Evolutionary conservation across 129 eudicot genomes (phyloP).

Genomic region (Pittosporum tobira): DNA sequence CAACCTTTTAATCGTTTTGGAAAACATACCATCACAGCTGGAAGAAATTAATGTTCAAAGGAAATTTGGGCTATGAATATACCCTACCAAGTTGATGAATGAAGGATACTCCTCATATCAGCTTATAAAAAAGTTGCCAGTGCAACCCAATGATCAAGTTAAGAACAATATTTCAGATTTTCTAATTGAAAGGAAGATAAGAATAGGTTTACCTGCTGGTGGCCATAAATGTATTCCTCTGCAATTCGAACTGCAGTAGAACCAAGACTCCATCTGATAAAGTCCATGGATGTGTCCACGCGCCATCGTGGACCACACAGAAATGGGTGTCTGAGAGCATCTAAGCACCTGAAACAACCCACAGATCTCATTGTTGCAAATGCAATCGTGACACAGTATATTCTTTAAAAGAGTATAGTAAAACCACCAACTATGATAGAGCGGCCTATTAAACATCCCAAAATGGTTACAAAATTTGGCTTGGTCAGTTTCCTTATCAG

Average conservation of each 20-base stretch:
- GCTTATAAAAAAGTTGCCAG: background rate
- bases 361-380: slow-evolving; percentile 5
- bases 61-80: too few relatives aligned
- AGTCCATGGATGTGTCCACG: slow-evolving; percentile 70
- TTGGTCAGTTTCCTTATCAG: too few relatives aligned
- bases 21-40: background rate
- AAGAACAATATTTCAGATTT: background rate
- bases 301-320: slow-evolving; percentile 97
- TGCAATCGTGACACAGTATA: background rate
- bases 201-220: slow-evolving; percentile 56
- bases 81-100: too few relatives aligned
- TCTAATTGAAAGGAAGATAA: background rate
- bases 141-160: background rate
- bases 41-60: too few relatives aligned
- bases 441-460: background rate
- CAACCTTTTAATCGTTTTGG: background rate
- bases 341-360: slow-evolving; percentile 54
- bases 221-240: slow-evolving; percentile 93
- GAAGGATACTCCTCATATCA: too few relatives aligned
- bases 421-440: background rate
- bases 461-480: too few relatives aligned
- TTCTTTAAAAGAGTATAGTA: background rate
- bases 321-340: slow-evolving; percentile 93
- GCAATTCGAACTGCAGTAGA: slow-evolving; percentile 89
- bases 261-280: slow-evolving; percentile 96